Percentiles rank a stretch among this genome's conserved stretches.
phyloP scores from a whole-genome alignment of 805 yeast genomes.

The Kodamaea nitidulidarum region DNA sequence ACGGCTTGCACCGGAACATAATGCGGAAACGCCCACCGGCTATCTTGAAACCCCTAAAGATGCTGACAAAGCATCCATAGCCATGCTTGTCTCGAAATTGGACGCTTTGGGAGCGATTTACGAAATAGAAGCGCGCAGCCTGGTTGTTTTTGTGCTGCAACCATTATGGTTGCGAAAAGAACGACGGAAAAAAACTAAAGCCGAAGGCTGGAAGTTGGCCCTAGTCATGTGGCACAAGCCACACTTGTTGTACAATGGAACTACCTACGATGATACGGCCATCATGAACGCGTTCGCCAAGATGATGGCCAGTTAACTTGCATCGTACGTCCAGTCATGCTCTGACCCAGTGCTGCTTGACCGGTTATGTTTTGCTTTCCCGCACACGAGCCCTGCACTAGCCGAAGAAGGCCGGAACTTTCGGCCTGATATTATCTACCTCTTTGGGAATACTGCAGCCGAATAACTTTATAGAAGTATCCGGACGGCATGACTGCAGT shows the following conservation, averaged over 20 bases:
- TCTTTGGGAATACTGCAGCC: not conserved
- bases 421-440: not conserved
- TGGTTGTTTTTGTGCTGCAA: not conserved
- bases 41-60: no score
- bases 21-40: no score
- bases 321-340: no score
- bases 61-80: no score
- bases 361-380: no score
- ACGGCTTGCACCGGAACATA: no score
- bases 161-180: slow-evolving; percentile 7
- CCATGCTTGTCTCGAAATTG: not conserved
- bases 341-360: no score
- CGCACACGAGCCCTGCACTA: no score
- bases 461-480: not conserved
- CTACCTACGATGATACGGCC: slow-evolving; percentile 1
- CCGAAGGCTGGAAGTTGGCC: not conserved
- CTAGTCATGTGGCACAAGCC: not conserved
- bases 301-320: no score
- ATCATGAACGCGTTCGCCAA: slow-evolving; percentile 1
- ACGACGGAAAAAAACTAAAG: not conserved
- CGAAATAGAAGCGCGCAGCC: not conserved
- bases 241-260: slow-evolving; percentile 3
- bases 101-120: not conserved
- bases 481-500: not conserved
- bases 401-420: slow-evolving; percentile 1